Base-by-base conservation (phyloP, 306 rosid genomes). In the Castanea crenata region DNA sequence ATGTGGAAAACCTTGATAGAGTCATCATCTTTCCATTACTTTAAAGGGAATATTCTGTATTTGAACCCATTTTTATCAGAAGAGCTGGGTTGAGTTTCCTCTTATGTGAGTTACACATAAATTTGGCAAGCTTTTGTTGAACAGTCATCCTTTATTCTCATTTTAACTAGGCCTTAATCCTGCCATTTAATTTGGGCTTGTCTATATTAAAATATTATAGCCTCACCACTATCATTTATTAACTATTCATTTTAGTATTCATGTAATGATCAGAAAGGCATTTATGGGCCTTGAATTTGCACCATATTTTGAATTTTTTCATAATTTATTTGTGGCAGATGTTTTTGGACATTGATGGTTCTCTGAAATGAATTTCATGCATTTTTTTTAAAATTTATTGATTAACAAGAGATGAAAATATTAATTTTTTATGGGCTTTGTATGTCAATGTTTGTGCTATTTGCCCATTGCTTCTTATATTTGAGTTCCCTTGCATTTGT, bases 401-500 rank as follows among this genome's bases (percentile, higher is more conserved):
- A 16, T 19, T 1, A 35, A n/a, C 52, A 34, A 67, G 23, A 18
- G 25, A 35, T 7, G 25, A n/a, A 32, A 18, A 15, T 68, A 9
- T 34, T 68, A n/a, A 35, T 8, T 35, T 67, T 68, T 34, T 19
- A 19, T 25, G 54, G 54, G 27, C n/a, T 67, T 67, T 67, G 52
- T 35, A 34, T 67, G 72, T 67, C 23, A 6, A 35, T 35, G 69
- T 74, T 13, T 9, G 27, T 55, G 46, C 32, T 74, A 51, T 71
- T 70, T 32, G 73, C 61, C 69, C 65, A 68, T n/a, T 71, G 52
- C 41, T 79, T 63, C 12, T 18, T 49, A 74, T 49, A 68, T 51
- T 54, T 55, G 54, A 62, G 77, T 55, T 83, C 23, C 59, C 75
- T 83, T 73, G 71, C 71, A 73, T 80, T 81, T 87, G 90, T 81